A percentile compares a stretch with the other conserved stretches of the same genome.
phyloP scores from a whole-genome alignment of 345 rosid species.

The Lagerstroemia speciosa region DNA sequence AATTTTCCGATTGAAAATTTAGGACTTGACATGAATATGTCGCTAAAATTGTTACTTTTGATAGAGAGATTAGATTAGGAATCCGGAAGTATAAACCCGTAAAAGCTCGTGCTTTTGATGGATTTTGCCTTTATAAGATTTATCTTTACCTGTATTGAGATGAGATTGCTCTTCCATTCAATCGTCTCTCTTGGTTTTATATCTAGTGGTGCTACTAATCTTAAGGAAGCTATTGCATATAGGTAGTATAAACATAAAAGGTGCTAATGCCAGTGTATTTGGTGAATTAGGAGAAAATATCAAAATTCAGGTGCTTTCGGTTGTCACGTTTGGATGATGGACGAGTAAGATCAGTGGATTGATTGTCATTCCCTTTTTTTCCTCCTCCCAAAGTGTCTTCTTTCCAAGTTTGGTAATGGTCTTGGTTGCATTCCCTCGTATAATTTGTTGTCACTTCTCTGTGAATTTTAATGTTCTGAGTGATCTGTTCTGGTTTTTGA shows the following conservation, averaged over 20 bases:
- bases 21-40: not conserved
- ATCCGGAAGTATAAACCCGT: not conserved
- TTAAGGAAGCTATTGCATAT: too few relatives aligned
- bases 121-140: not conserved
- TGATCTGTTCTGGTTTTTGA: not conserved
- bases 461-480: not conserved
- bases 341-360: too few relatives aligned
- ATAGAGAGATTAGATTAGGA: conserved; percentile 1
- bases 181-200: not conserved
- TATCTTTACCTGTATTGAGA: not conserved
- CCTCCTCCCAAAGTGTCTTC: too few relatives aligned
- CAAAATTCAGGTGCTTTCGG: too few relatives aligned
- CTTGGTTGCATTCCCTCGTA: not conserved
- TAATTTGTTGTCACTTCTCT: not conserved
- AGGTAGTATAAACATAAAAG: too few relatives aligned
- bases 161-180: not conserved
- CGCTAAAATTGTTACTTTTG: not conserved
- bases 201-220: not conserved
- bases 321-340: too few relatives aligned
- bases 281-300: too few relatives aligned
- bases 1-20: not conserved
- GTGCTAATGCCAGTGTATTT: too few relatives aligned
- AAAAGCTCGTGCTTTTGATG: not conserved
- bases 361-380: too few relatives aligned
- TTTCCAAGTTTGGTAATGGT: not conserved